Conservation (phyloP, 2,329 filamentous ascomycete genomes). For the Colletotrichum tropicale region DNA sequence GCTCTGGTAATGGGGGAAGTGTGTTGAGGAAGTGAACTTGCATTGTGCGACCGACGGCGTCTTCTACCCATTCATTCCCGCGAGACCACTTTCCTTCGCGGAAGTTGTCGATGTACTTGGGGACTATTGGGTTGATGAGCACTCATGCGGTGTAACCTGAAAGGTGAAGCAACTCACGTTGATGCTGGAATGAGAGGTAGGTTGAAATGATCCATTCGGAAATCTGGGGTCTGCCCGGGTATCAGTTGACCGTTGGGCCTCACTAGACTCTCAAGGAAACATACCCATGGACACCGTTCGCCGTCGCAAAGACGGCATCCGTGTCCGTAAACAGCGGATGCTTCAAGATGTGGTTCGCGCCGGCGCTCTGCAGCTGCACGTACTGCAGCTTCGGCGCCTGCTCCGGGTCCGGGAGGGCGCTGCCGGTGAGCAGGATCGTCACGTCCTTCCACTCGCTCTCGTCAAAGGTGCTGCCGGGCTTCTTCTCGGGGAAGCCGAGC, state of each 20-base stretch:
- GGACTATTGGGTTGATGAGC: constrained; percentile 36
- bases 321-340: constrained; percentile 54
- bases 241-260: background rate
- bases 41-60: constrained; percentile 54
- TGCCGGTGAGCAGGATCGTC: constrained; percentile 52
- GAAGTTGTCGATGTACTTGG: constrained; percentile 48
- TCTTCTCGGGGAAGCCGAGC: constrained; percentile 31
- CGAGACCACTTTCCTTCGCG: constrained; percentile 48
- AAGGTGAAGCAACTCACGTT: constrained; percentile 37
- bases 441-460: constrained; percentile 49
- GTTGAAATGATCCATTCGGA: constrained; percentile 61
- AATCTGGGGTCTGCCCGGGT: constrained; percentile 52
- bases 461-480: constrained; percentile 26
- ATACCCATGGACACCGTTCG: constrained; percentile 63
- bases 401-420: constrained; percentile 44
- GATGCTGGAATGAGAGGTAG: constrained; percentile 53
- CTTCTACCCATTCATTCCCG: constrained; percentile 34
- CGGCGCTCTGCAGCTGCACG: constrained; percentile 60
- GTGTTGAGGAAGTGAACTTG: no score
- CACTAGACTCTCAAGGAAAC: constrained; percentile 10
- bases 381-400: constrained; percentile 53
- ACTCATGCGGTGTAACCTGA: background rate
- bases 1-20: background rate
- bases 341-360: constrained; percentile 53
- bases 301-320: constrained; percentile 55